These are phyloP conservation scores for Blastobotrys robertii DNA, from an alignment of 805 yeast genomes.

Conservation along the genomic window DNA sequence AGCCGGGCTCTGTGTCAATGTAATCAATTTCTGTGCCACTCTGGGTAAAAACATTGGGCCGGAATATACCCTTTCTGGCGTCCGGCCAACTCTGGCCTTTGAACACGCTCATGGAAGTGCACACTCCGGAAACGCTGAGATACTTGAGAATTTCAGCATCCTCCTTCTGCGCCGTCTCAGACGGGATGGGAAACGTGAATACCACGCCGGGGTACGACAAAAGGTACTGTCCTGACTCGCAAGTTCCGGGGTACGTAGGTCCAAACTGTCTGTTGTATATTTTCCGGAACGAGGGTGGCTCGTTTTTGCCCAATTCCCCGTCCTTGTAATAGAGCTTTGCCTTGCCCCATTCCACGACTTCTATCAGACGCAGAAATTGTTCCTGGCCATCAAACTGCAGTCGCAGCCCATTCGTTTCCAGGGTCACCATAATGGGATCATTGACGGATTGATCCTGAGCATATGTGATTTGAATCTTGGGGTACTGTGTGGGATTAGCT, in stretches of 20 bases:
- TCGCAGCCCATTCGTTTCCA: constrained; percentile 16
- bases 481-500: constrained; percentile 8
- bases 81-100: constrained; percentile 19
- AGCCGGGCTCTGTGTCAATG: constrained; percentile 4
- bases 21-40: constrained; percentile 3
- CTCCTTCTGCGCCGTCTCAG: constrained; percentile 9
- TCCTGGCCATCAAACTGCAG: constrained; percentile 18
- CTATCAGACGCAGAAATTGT: constrained; percentile 18
- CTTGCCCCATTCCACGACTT: constrained; percentile 17
- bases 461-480: constrained; percentile 15
- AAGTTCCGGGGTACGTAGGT: constrained; percentile 50
- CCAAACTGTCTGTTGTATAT: constrained; percentile 51
- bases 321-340: constrained; percentile 14
- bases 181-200: constrained; percentile 35
- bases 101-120: constrained; percentile 18
- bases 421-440: constrained; percentile 11
- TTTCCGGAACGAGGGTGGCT: constrained; percentile 28
- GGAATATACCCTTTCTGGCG: constrained; percentile 10
- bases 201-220: constrained; percentile 50
- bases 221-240: constrained; percentile 29
- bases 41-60: constrained; percentile 1
- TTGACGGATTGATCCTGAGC: constrained; percentile 8
- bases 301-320: constrained; percentile 14
- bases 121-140: constrained; percentile 14
- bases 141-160: constrained; percentile 25